Percentiles rank a stretch among this genome's conserved stretches.
Evolutionary conservation across 2,329 filamentous ascomycete genomes (phyloP).

Genomic region (Aspergillus fischeri): DNA sequence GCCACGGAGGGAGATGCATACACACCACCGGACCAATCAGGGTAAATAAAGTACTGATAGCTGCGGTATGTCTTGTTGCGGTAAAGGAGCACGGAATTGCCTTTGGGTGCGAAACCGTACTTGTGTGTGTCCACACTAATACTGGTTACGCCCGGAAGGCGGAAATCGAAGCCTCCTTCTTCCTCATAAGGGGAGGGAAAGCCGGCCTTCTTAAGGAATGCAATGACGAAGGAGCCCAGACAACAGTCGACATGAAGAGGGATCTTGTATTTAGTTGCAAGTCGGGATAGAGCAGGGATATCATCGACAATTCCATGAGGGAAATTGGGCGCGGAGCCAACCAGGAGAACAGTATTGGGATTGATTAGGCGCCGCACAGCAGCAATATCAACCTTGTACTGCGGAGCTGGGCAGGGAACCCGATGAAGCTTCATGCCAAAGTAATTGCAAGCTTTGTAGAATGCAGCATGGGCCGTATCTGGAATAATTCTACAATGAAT

Average conservation of each 20-base stretch:
- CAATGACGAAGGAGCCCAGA: constrained; percentile 89
- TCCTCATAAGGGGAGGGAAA: constrained; percentile 62
- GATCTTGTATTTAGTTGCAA: constrained; percentile 73
- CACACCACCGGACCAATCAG: constrained; percentile 92
- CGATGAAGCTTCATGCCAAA: constrained; percentile 95
- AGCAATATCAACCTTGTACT: constrained; percentile 76
- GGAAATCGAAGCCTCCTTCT: constrained; percentile 85
- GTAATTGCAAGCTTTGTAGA: constrained; percentile 91
- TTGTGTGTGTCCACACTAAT: constrained; percentile 98
- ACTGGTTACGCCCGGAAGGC: constrained; percentile 86
- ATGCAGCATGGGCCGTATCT: constrained; percentile 90
- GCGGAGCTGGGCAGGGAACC: constrained; percentile 78
- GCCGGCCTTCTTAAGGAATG: constrained; percentile 87
- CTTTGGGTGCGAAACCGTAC: constrained; percentile 97
- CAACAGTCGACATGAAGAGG: constrained; percentile 98
- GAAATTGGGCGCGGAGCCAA: constrained; percentile 95
- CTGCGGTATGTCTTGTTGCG: constrained; percentile 71
- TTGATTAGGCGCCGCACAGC: constrained; percentile 83
- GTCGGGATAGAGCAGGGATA: constrained; percentile 75
- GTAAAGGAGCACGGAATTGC: constrained; percentile 91
- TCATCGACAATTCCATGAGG: constrained; percentile 98
- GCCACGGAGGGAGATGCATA: constrained; percentile 92
- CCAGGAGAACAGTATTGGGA: constrained; percentile 86
- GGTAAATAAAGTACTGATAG: constrained; percentile 94
- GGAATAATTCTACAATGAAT: constrained; percentile 69